phyloP scores from a whole-genome alignment of 441 rosid species.

The Populus hybrid region DNA sequence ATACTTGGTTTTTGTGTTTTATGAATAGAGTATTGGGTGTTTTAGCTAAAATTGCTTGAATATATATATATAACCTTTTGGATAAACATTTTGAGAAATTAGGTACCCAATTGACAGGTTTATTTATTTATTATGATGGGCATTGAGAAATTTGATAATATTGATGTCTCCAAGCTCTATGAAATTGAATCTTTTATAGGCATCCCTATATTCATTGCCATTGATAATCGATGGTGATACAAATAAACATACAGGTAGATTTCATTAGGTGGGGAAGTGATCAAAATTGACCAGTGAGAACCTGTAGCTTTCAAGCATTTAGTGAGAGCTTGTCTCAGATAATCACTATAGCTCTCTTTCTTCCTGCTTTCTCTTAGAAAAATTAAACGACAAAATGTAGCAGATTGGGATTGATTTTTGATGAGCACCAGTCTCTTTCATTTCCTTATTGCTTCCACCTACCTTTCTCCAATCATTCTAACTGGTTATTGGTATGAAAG shows the following conservation, averaged over 20 bases:
- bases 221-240: no score
- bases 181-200: no score
- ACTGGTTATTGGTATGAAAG: background rate
- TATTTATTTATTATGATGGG: no score
- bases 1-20: no score
- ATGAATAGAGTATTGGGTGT: no score
- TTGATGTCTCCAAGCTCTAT: no score
- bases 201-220: no score
- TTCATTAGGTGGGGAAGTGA: background rate
- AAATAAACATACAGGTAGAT: background rate
- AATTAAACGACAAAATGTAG: constrained; percentile 4
- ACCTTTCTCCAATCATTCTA: background rate
- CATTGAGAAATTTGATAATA: no score
- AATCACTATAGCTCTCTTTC: constrained; percentile 15
- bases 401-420: background rate
- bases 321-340: constrained; percentile 12
- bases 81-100: no score
- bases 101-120: no score
- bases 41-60: no score
- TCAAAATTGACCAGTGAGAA: background rate
- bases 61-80: no score
- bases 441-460: background rate
- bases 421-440: constrained; percentile 2
- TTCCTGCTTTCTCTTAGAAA: background rate
- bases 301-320: constrained; percentile 12